Conservation (phyloP, 1,284 basidiomycete species). For the Naganishia sp. region DNA sequence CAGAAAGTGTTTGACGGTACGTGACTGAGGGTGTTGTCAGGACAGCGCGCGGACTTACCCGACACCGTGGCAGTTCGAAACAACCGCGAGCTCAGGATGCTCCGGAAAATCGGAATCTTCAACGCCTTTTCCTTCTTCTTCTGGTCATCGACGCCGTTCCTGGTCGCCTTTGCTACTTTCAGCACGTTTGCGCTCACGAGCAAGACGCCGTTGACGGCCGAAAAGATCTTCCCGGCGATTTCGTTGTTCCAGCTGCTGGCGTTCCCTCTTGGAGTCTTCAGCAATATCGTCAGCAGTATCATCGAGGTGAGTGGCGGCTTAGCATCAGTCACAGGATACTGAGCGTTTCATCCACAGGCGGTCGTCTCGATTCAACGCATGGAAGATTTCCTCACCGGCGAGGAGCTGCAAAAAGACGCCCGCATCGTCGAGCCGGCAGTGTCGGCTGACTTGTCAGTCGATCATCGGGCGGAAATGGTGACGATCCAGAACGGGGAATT, state of each 20-base stretch:
- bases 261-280: constrained; percentile 77
- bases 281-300: constrained; percentile 54
- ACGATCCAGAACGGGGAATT: constrained; percentile 74
- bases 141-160: constrained; percentile 55
- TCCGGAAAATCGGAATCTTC: constrained; percentile 75
- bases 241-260: constrained; percentile 87
- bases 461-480: constrained; percentile 69
- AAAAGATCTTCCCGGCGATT: constrained; percentile 92
- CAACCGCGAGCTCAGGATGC: constrained; percentile 76
- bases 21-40: not conserved
- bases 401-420: constrained; percentile 78
- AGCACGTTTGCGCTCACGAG: constrained; percentile 74
- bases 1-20: constrained; percentile 24
- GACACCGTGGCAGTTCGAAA: constrained; percentile 75
- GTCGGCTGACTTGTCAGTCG: constrained; percentile 53
- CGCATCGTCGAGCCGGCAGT: constrained; percentile 55
- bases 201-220: constrained; percentile 74
- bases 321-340: constrained; percentile 33
- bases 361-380: constrained; percentile 81
- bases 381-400: constrained; percentile 71
- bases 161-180: constrained; percentile 85
- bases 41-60: constrained; percentile 55
- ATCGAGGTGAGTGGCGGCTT: constrained; percentile 40
- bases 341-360: constrained; percentile 57
- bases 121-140: constrained; percentile 52